Base-by-base conservation (phyloP, 768 basidiomycete genomes). In the Boletellus emodensis region DNA sequence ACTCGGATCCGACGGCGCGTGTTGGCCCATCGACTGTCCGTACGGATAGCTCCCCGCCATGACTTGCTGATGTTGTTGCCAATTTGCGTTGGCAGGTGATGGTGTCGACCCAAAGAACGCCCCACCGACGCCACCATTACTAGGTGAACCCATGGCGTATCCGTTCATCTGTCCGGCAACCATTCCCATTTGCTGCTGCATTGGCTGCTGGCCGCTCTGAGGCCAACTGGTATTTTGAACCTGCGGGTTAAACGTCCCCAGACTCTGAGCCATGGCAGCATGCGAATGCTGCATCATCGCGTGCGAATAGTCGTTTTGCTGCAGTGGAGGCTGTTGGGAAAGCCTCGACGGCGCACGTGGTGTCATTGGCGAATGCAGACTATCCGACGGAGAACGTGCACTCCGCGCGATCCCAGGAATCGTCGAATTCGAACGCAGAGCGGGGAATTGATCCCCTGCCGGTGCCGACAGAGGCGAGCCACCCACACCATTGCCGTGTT, bases 401-500 rank as follows among this genome's bases (percentile, higher is more conserved):
- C 82, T 87, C 58, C 87, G 74, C 18, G 87, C 84, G 46, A 90
- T 90, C 12, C 86, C 86, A 0, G 85, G 85, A 46, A 88, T 83
- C 18, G 79, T 66, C 37, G 75, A 69, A 60, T 81, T 84, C 37
- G 83, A 83, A 17, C 82, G 74, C 28, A 84, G 67, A 6, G 74
- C 72, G 12, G 80, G 75, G 51, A 79, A 78, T 48, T 73, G 68
- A 58, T 68, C 63, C 43, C 69, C 69, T 47, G 72, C 59, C 30
- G 73, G 55, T 65, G 46, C 57, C 15, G 80, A 66, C 65, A 71
- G 71, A 8, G 77, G 77, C 17, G 79, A 78, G 9, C 69, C 69
- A 35, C 71, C 66, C 17, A 54, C 58, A 36, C 48, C 51, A 17
- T 42, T 46, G 18, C 57, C 63, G 36, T 51, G 59, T 54, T 68